These are phyloP conservation scores for Penicillium sp. DNA, from an alignment of 2,329 filamentous ascomycete genomes.

Conservation along the genomic window DNA sequence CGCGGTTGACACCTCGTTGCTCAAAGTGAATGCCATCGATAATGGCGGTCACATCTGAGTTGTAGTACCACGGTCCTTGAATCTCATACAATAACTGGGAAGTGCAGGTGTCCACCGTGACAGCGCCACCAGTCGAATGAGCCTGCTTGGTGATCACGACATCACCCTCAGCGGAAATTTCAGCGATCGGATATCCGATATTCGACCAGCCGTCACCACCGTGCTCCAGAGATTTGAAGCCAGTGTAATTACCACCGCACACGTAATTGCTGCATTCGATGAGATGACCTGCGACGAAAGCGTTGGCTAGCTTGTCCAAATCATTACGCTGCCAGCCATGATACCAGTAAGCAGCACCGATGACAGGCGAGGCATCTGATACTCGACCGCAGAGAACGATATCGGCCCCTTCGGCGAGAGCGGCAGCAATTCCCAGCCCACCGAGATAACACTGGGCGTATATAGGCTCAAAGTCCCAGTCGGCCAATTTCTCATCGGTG, in stretches of 20 bases:
- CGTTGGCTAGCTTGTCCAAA: slow-evolving; percentile 41
- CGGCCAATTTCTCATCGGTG: slow-evolving; percentile 31
- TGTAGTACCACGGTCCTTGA: slow-evolving; percentile 58
- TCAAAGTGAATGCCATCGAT: slow-evolving; percentile 54
- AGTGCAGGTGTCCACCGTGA: slow-evolving; percentile 52
- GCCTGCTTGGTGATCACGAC: slow-evolving; percentile 48
- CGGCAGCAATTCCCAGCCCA: slow-evolving; percentile 41
- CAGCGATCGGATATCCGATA: slow-evolving; percentile 49
- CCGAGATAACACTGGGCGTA: slow-evolving; percentile 40
- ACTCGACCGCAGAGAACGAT: slow-evolving; percentile 48
- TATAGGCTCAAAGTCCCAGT: slow-evolving; percentile 39
- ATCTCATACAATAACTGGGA: slow-evolving; percentile 57
- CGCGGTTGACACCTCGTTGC: slow-evolving; percentile 50
- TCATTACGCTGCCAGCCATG: slow-evolving; percentile 43
- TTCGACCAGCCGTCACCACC: slow-evolving; percentile 43
- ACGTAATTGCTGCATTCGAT: slow-evolving; percentile 46
- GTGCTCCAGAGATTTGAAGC: slow-evolving; percentile 40
- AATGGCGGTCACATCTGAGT: slow-evolving; percentile 57
- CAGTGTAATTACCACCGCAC: slow-evolving; percentile 46
- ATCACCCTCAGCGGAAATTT: slow-evolving; percentile 42
- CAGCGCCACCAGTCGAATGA: slow-evolving; percentile 37
- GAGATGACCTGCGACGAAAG: slow-evolving; percentile 41
- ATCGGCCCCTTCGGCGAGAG: slow-evolving; percentile 43
- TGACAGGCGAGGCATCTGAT: slow-evolving; percentile 46
- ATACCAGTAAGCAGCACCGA: slow-evolving; percentile 46